Evolutionary conservation across 768 basidiomycete species (phyloP).

Genomic region (Boletus patriciae): DNA sequence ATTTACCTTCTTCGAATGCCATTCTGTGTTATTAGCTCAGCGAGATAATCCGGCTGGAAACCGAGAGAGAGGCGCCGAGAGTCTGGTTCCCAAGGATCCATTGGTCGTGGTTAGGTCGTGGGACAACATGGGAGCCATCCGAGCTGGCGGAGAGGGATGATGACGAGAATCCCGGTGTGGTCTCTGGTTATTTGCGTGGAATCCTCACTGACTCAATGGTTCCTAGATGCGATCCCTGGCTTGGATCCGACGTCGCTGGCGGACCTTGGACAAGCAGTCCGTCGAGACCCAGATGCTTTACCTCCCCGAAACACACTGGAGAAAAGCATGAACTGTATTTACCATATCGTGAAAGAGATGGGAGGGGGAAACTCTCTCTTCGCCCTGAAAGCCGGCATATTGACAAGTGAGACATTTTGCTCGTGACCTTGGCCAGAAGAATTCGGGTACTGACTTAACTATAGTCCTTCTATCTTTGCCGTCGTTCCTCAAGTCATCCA

Average conservation of each 20-base stretch:
- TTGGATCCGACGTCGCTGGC: conserved; percentile 40
- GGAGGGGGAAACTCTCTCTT: conserved; percentile 63
- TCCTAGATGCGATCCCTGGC: conserved; percentile 56
- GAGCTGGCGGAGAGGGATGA: conserved; percentile 50
- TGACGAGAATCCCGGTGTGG: conserved; percentile 66
- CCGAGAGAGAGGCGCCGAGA: conserved; percentile 37
- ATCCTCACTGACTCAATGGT: neutral
- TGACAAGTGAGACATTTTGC: conserved; percentile 47
- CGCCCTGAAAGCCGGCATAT: conserved; percentile 66
- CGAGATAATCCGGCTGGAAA: conserved; percentile 57
- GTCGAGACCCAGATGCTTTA: conserved; percentile 72
- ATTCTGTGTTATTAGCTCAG: conserved; percentile 45
- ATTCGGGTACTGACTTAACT: neutral
- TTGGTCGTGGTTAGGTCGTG: conserved; percentile 38
- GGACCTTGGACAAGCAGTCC: conserved; percentile 57
- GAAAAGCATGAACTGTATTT: conserved; percentile 45
- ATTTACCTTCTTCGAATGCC: neutral
- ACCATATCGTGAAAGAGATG: conserved; percentile 40
- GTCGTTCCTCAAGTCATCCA: conserved; percentile 53
- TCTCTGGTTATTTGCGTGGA: neutral
- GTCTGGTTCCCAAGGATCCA: conserved; percentile 58
- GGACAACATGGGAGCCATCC: conserved; percentile 47
- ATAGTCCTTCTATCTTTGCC: conserved; percentile 61
- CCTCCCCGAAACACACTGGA: conserved; percentile 66
- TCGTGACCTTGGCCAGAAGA: neutral